Base-by-base conservation (phyloP, 768 basidiomycete genomes). In the Brasilioporus rufonigricans region DNA sequence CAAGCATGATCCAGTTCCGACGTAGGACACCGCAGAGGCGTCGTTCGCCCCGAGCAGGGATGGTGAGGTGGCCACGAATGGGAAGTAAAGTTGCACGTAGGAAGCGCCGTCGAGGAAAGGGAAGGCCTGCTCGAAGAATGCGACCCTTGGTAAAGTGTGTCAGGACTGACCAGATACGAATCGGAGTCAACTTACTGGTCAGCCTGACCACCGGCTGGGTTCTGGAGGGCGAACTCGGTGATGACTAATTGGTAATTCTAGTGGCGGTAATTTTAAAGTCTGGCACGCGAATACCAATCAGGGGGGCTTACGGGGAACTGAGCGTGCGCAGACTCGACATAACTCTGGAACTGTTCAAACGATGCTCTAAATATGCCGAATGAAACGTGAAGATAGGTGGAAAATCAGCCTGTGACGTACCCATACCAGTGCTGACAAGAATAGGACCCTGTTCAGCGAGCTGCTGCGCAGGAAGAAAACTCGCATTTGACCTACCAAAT, bases 51-150 rank as follows among this genome's bases (percentile, higher is more conserved):
- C 4, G 24, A 73, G 55, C 12, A 73, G 43, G 14, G 59, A 40
- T 4, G 73, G 67, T 12, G 71, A 56, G 5, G 65, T 69, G 1
- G 73, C 72, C 26, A 75, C 39, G 58, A 75, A 74, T 44, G 72
- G 72, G 63, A 75, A 73, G 55, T 73, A 74, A 38, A 73, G 65
- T n/a, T 61, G 35, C 13, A 73, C 68, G 6, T 66, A 74, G 18
- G 65, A 40, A 8, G 67, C 58, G 5, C 39, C 13, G 23, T 73
- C 72, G 13, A 73, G 69, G 67, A 75, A 75, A 18, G 65, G 0
- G 29, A 73, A 70, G 4, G 72, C 72, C 23, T 73, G 54, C 50
- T 66, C 10, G 61, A 73, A 73, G 58, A 70, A 73, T 8, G 67
- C 10, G 31, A 73, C 53, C 57, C 73, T 74, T 44, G 31, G 23